Conservation (phyloP, 257 asterid genomes). For the Nicotiana benthamiana region DNA sequence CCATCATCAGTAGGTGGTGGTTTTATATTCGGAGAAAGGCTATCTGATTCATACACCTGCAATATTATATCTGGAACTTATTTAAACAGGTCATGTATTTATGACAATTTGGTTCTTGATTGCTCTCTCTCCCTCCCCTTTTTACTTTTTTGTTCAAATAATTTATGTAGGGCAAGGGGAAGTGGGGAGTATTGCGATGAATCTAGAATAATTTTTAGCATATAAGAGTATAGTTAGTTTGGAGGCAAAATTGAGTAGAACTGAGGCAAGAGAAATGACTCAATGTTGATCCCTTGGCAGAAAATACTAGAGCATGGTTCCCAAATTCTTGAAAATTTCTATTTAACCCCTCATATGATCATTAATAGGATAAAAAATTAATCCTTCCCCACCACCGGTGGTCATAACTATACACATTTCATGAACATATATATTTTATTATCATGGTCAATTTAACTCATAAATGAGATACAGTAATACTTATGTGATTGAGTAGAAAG, state of each 20-base stretch:
- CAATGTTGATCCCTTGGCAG: neutral
- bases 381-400: neutral
- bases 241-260: neutral
- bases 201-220: neutral
- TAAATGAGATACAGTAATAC: neutral
- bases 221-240: neutral
- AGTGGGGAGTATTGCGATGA: neutral
- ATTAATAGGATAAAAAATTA: neutral
- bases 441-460: neutral
- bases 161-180: neutral
- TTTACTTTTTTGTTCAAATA: neutral
- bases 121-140: neutral
- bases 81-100: neutral
- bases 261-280: neutral
- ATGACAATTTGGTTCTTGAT: neutral
- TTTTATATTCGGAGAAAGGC: slow-evolving; percentile 60
- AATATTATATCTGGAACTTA: neutral
- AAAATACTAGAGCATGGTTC: neutral
- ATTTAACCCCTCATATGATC: neutral
- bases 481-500: neutral
- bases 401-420: neutral
- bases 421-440: neutral
- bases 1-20: slow-evolving; percentile 89
- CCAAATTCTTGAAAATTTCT: neutral
- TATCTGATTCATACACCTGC: slow-evolving; percentile 74